These are phyloP conservation scores for Pulicaria dysenterica DNA, from an alignment of 129 eudicot species.

Conservation along the genomic window DNA sequence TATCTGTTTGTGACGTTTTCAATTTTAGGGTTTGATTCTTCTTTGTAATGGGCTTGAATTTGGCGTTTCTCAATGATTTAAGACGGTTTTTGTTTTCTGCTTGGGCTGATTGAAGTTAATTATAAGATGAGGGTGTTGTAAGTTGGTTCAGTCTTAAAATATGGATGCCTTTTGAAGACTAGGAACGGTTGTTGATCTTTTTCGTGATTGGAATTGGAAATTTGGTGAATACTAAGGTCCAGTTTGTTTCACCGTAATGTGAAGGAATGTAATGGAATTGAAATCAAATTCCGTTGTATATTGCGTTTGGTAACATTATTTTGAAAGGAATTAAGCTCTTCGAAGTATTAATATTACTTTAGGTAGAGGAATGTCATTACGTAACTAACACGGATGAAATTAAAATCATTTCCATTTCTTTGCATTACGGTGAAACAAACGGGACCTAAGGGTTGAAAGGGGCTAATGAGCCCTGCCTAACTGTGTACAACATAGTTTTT, in stretches of 20 bases:
- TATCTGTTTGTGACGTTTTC: not conserved
- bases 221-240: conserved; percentile 17
- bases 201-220: conserved; percentile 29
- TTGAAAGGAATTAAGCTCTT: too few relatives aligned
- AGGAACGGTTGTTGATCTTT: conserved; percentile 16
- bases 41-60: conserved; percentile 30
- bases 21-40: conserved; percentile 52
- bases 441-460: conserved; percentile 16
- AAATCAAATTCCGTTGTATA: too few relatives aligned
- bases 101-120: conserved; percentile 32
- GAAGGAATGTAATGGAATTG: too few relatives aligned
- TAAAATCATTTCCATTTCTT: too few relatives aligned
- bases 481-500: conserved; percentile 31
- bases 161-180: conserved; percentile 23
- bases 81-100: conserved; percentile 17
- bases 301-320: too few relatives aligned
- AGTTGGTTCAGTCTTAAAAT: conserved; percentile 29
- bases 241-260: too few relatives aligned
- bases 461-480: conserved; percentile 18
- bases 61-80: conserved; percentile 29
- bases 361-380: too few relatives aligned
- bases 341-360: too few relatives aligned
- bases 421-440: too few relatives aligned
- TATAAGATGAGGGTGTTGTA: conserved; percentile 40
- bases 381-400: too few relatives aligned